These are phyloP conservation scores for Termitomyces sp. DNA, from an alignment of 768 basidiomycete species.

Conservation along the genomic window DNA sequence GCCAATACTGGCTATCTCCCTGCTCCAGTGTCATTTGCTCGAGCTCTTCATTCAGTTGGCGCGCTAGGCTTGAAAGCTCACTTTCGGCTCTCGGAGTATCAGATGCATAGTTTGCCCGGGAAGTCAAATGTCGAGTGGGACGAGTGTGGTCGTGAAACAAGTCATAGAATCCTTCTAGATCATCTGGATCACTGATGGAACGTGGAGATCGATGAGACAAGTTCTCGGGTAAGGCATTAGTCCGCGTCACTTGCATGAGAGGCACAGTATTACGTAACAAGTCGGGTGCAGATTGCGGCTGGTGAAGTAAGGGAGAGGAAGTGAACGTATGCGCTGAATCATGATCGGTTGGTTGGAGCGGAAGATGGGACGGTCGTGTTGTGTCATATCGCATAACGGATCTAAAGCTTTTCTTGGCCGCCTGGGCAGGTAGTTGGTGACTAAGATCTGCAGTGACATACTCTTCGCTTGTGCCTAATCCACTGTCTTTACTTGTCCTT, in stretches of 20 bases:
- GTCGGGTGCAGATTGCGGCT: conserved; percentile 5
- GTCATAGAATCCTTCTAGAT: conserved; percentile 70
- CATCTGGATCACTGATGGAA: conserved; percentile 54
- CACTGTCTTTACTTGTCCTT: conserved; percentile 32
- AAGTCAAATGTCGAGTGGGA: conserved; percentile 9
- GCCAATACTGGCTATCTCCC: conserved; percentile 27
- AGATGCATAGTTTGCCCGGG: conserved; percentile 11
- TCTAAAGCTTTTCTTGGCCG: conserved; percentile 14
- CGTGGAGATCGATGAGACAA: conserved; percentile 43
- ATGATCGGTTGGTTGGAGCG: conserved; percentile 10
- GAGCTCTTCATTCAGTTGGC: conserved; percentile 47
- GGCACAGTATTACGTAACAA: conserved; percentile 2
- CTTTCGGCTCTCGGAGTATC: conserved; percentile 30
- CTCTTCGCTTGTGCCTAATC: conserved; percentile 42
- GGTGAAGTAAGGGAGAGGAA: conserved; percentile 15
- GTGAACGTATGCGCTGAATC: conserved; percentile 18
- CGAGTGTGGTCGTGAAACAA: conserved; percentile 58
- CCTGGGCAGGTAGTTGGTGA: conserved; percentile 4
- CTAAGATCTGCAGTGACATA: conserved; percentile 18
- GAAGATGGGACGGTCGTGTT: conserved; percentile 21
- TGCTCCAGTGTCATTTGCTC: conserved; percentile 33
- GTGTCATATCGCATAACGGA: conserved; percentile 33
- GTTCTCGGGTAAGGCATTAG: conserved; percentile 17
- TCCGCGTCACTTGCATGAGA: not conserved
- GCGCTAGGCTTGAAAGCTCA: conserved; percentile 42